Conservation (phyloP, 495 filamentous ascomycete species). For the Oleoguttula mirabilis region DNA sequence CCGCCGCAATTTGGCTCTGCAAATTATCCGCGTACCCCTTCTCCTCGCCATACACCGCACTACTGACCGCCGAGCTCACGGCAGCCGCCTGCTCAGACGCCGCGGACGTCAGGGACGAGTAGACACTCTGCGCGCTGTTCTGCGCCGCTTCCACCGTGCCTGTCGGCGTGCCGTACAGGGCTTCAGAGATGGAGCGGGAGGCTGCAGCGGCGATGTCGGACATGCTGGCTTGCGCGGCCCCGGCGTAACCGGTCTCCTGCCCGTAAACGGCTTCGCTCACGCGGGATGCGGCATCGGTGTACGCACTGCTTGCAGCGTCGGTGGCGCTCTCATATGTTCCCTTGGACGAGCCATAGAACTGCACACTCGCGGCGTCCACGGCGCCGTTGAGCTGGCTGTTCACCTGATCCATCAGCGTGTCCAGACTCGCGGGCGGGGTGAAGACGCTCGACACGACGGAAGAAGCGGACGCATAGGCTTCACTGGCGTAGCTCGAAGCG, state of each 20-base stretch:
- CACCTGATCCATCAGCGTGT: slow-evolving; percentile 45
- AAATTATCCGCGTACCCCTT: slow-evolving; percentile 46
- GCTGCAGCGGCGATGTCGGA: slow-evolving; percentile 41
- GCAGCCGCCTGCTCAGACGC: slow-evolving; percentile 29
- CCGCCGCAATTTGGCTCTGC: slow-evolving; percentile 34
- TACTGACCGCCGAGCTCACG: slow-evolving; percentile 19
- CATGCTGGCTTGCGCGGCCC: slow-evolving; percentile 38
- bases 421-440: slow-evolving; percentile 46
- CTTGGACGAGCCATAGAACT: slow-evolving; percentile 48
- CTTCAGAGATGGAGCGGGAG: slow-evolving; percentile 37
- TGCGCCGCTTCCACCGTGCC: slow-evolving; percentile 30
- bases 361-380: slow-evolving; percentile 47
- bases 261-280: slow-evolving; percentile 48
- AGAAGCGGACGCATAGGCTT: slow-evolving; percentile 47
- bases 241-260: slow-evolving; percentile 37
- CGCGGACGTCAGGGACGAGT: slow-evolving; percentile 28
- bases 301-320: slow-evolving; percentile 38
- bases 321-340: slow-evolving; percentile 43
- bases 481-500: slow-evolving; percentile 43
- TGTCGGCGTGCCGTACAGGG: slow-evolving; percentile 42
- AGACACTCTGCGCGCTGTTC: slow-evolving; percentile 26
- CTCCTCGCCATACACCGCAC: slow-evolving; percentile 34
- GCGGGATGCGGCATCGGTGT: slow-evolving; percentile 36
- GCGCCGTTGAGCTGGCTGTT: slow-evolving; percentile 45
- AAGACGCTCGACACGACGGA: slow-evolving; percentile 40